A percentile compares a stretch with the other conserved stretches of the same genome.
Evolutionary conservation across 371 early-diverging fungal genomes (phyloP).

Genomic region (Saksenaea vasiformis): DNA sequence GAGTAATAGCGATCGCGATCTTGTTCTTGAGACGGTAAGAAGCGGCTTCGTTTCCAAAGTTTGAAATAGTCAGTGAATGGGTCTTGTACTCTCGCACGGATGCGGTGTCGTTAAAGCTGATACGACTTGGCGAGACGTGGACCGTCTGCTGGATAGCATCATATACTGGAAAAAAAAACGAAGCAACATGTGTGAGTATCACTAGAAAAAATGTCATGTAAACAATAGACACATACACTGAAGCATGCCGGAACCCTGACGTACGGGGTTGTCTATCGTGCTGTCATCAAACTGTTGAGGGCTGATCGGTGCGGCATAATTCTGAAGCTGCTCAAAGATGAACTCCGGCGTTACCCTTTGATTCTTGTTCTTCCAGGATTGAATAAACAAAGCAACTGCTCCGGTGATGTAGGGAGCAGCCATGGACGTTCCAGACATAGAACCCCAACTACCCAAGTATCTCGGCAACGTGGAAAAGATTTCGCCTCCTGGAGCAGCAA

Average conservation of each 20-base stretch:
- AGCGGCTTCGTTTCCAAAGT: not conserved
- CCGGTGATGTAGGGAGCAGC: constrained; percentile 72
- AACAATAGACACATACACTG: constrained; percentile 41
- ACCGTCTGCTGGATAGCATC: constrained; percentile 59
- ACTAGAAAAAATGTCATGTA: no score
- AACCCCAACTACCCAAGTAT: constrained; percentile 36
- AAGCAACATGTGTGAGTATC: not conserved
- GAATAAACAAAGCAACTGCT: constrained; percentile 57
- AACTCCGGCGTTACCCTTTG: not conserved
- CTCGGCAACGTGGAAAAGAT: constrained; percentile 55
- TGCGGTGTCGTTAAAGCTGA: constrained; percentile 73
- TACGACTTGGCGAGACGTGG: constrained; percentile 59
- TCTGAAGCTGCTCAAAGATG: constrained; percentile 46
- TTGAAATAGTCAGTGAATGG: constrained; percentile 3
- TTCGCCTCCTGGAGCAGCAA: constrained; percentile 60
- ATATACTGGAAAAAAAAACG: constrained; percentile 27
- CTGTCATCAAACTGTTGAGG: no score
- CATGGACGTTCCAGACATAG: constrained; percentile 37
- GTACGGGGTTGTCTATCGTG: constrained; percentile 37
- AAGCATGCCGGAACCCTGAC: constrained; percentile 80
- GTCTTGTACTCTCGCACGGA: constrained; percentile 21
- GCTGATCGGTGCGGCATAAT: constrained; percentile 43
- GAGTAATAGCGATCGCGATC: not conserved
- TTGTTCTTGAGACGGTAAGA: not conserved
- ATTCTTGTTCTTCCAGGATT: constrained; percentile 33